These are phyloP conservation scores for Wickerhamomyces canadensis DNA, from an alignment of 805 yeast genomes.

Conservation along the genomic window DNA sequence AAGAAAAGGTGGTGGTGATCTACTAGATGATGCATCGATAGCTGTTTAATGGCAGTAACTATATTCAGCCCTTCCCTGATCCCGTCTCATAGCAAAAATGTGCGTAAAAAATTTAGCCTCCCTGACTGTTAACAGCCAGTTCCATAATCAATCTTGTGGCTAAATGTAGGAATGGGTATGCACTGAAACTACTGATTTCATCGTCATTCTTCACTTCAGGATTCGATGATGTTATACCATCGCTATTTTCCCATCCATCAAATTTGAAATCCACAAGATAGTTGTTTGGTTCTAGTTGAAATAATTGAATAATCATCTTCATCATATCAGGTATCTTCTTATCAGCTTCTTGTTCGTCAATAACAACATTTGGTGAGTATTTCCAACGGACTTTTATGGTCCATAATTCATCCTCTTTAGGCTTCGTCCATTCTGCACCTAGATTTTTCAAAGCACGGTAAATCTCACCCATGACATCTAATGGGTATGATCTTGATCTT, in stretches of 20 bases:
- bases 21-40: no score
- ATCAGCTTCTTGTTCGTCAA: slow-evolving; percentile 9
- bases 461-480: slow-evolving; percentile 98
- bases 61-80: no score
- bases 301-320: slow-evolving; percentile 96
- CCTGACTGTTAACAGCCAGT: slow-evolving; percentile 88
- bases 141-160: slow-evolving; percentile 94
- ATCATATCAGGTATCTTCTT: slow-evolving; percentile 62
- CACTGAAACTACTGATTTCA: slow-evolving; percentile 85
- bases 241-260: slow-evolving; percentile 85
- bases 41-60: no score
- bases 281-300: slow-evolving; percentile 93
- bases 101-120: no score
- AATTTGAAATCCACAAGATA: slow-evolving; percentile 95
- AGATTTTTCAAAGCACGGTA: slow-evolving; percentile 88
- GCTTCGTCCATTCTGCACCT: slow-evolving; percentile 97
- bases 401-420: slow-evolving; percentile 93
- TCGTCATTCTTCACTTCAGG: slow-evolving; percentile 42
- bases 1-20: no score
- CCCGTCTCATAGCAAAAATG: no score
- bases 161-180: slow-evolving; percentile 90
- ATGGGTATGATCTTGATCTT: slow-evolving; percentile 89
- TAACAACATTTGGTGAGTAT: slow-evolving; percentile 43
- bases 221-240: slow-evolving; percentile 26
- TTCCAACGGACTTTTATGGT: slow-evolving; percentile 94